phyloP scores from a whole-genome alignment of 2,329 filamentous ascomycete genomes.

The Diaporthe sp. region DNA sequence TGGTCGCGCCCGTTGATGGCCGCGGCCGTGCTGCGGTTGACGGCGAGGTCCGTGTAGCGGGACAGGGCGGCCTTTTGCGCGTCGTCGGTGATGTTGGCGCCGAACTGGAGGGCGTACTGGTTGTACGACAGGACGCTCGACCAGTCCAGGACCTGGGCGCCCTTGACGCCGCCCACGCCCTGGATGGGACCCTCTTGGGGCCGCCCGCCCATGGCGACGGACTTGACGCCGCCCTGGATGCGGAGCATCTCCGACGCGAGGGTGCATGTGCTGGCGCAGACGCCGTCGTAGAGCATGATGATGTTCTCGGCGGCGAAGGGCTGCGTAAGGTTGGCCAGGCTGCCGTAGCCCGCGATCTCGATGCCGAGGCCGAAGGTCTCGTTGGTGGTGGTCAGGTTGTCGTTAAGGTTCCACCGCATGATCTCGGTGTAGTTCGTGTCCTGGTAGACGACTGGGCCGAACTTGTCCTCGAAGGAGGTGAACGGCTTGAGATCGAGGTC shows the following conservation, averaged over 20 bases:
- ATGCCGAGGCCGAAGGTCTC: conserved; percentile 56
- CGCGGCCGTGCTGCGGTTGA: conserved; percentile 49
- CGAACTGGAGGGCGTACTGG: conserved; percentile 42
- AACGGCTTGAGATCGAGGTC: conserved; percentile 63
- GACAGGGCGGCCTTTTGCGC: conserved; percentile 46
- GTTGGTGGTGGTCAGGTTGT: conserved; percentile 56
- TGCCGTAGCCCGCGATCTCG: conserved; percentile 63
- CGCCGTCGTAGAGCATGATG: conserved; percentile 69
- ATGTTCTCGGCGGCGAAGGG: conserved; percentile 71
- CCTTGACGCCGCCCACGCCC: conserved; percentile 67
- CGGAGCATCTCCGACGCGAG: conserved; percentile 68
- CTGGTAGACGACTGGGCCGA: conserved; percentile 54
- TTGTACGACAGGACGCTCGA: conserved; percentile 46
- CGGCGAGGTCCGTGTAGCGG: conserved; percentile 49
- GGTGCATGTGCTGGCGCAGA: conserved; percentile 70
- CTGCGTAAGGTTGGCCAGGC: conserved; percentile 59
- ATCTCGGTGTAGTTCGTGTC: conserved; percentile 67
- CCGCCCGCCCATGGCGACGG: conserved; percentile 65
- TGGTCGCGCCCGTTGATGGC: conserved; percentile 55
- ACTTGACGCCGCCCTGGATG: conserved; percentile 65
- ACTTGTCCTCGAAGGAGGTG: conserved; percentile 60
- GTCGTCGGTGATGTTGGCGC: conserved; percentile 46
- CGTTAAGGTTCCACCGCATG: conserved; percentile 64
- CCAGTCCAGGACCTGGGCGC: conserved; percentile 55
- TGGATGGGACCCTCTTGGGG: conserved; percentile 63